Evolutionary conservation across 345 rosid species (phyloP), one percentile per base, ranked within the genome.

Genomic region (Pugionium dolabratum): DNA sequence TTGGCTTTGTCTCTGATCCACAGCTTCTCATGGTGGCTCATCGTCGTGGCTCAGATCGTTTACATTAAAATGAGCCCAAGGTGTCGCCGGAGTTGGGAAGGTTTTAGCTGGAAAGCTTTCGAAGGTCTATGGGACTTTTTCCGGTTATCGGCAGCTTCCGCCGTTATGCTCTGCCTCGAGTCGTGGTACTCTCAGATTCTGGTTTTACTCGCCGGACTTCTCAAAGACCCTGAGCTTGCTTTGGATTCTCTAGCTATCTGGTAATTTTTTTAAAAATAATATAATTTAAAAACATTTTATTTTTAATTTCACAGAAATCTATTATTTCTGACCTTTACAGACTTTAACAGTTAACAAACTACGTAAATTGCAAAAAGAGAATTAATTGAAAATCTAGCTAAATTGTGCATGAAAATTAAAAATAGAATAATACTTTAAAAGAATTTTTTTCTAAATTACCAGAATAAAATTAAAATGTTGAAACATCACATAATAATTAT

Each of bases 161-260:
- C 93, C 0, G 81, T 86, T 5, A 86, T 84, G 90, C 73, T 83
- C 7, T 79, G 86, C 40, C 71, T 86, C 3, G 93, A 86, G 53
- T 69, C 79, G 27, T 86, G 89, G 93, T 86, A 83, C 25, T 75
- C 70, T 60, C 90, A 83, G 81, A 75, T 83, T 47, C 69, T 84
- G 1, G 81, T 84, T 63, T 58, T 84, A 40, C 81, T 86, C 30
- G 86, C 93, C 2, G 89, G 92, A 28, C 72, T 84, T 73, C 90
- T 84, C 52, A 36, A 75, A 45, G 29, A 86, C 75, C 82, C 93
- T 6, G 89, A 84, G 53, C 70, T 84, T 28, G 80, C 81, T 11
- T 47, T 86, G 66, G 90, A 83, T 53, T 76, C 89, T 52, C 87
- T 86, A 4, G 80, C 87, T 3, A 59, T 83, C 46, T 79, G 86